Evolutionary conservation across 1,284 basidiomycete genomes (phyloP).

Genomic region (Fomitopsis schrenkii): DNA sequence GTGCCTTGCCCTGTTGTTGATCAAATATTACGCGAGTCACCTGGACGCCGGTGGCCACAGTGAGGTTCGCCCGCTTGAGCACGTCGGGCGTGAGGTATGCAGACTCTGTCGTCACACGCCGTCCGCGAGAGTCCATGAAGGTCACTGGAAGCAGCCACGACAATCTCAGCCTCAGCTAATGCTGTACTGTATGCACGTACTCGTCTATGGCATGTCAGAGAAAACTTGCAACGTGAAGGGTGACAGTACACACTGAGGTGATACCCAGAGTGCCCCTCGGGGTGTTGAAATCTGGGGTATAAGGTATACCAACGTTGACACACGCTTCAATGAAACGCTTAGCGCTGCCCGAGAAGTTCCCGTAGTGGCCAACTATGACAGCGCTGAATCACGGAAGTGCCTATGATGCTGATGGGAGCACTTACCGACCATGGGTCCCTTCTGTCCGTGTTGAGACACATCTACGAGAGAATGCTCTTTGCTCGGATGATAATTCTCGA

Average conservation of each 20-base stretch:
- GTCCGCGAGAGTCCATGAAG: slow-evolving; percentile 46
- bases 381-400: not conserved
- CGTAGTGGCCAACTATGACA: slow-evolving; percentile 26
- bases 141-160: slow-evolving; percentile 43
- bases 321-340: slow-evolving; percentile 46
- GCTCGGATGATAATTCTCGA: slow-evolving; percentile 50
- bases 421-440: slow-evolving; percentile 44
- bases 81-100: slow-evolving; percentile 64
- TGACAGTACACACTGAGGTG: not conserved
- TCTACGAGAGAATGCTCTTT: slow-evolving; percentile 44
- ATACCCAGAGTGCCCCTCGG: slow-evolving; percentile 41
- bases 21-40: slow-evolving; percentile 61
- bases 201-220: not conserved
- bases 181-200: not conserved
- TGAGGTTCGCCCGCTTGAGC: slow-evolving; percentile 57
- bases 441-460: slow-evolving; percentile 37
- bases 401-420: not conserved
- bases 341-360: slow-evolving; percentile 30
- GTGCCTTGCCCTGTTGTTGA: slow-evolving; percentile 20
- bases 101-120: slow-evolving; percentile 56
- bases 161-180: too few species aligned
- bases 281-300: slow-evolving; percentile 48
- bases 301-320: slow-evolving; percentile 41
- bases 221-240: not conserved
- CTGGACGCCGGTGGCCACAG: slow-evolving; percentile 47